These are phyloP conservation scores for Scedosporium aurantiacum DNA, from an alignment of 2,329 filamentous ascomycete genomes.

Conservation along the genomic window DNA sequence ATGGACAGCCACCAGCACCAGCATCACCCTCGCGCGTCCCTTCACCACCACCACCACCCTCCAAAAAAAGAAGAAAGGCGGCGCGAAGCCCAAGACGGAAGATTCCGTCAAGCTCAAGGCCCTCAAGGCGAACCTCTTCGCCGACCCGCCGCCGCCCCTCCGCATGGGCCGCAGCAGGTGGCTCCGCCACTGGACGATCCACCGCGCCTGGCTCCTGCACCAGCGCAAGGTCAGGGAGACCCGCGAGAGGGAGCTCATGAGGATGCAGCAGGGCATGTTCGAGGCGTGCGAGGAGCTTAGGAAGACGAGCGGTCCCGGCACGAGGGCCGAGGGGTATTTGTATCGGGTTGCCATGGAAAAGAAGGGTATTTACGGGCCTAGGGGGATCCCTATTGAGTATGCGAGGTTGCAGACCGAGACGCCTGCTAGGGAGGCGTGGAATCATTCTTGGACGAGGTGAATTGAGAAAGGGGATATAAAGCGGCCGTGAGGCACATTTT, in stretches of 20 bases:
- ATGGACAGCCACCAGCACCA: constrained; percentile 6
- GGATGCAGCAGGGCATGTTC: constrained; percentile 72
- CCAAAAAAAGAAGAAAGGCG: constrained; percentile 15
- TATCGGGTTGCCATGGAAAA: constrained; percentile 88
- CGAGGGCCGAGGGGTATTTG: constrained; percentile 55
- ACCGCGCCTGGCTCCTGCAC: constrained; percentile 85
- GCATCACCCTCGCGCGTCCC: constrained; percentile 12
- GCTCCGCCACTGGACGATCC: constrained; percentile 97
- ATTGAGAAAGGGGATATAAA: neutral
- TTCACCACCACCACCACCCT: constrained; percentile 20
- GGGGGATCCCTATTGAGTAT: constrained; percentile 84
- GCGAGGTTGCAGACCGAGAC: constrained; percentile 74
- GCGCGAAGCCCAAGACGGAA: constrained; percentile 17
- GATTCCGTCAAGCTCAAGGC: constrained; percentile 23
- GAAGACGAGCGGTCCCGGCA: constrained; percentile 43
- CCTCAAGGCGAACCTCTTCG: constrained; percentile 37
- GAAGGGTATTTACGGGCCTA: constrained; percentile 64
- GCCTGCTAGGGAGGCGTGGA: constrained; percentile 72
- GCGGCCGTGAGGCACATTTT: neutral
- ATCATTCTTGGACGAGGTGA: constrained; percentile 75
- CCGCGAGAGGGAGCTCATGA: constrained; percentile 60
- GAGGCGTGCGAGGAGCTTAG: constrained; percentile 77
- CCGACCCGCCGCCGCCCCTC: constrained; percentile 53
- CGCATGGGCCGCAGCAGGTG: constrained; percentile 78
- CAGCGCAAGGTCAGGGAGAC: constrained; percentile 55